phyloP scores from a whole-genome alignment of 768 basidiomycete genomes.

The Suillus decipiens region DNA sequence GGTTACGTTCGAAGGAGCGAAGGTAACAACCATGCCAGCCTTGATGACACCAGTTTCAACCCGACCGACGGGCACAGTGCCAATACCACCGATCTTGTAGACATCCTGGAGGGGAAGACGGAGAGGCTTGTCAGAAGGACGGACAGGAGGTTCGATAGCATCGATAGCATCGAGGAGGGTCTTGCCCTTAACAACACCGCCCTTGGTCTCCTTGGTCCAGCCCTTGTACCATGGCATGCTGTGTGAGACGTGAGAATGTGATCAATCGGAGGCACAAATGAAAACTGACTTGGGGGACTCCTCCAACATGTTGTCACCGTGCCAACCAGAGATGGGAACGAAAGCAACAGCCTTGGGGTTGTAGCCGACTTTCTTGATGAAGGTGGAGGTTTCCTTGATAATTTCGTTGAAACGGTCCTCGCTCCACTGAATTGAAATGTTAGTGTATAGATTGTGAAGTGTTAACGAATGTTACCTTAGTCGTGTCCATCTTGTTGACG shows the following conservation, averaged over 20 bases:
- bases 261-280: not conserved
- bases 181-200: constrained; percentile 93
- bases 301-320: constrained; percentile 99
- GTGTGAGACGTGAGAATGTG: constrained; percentile 22
- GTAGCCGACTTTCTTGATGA: constrained; percentile 99
- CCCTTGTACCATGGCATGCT: constrained; percentile 99
- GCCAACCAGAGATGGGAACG: constrained; percentile 99
- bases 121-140: constrained; percentile 99
- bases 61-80: constrained; percentile 99
- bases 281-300: constrained; percentile 86
- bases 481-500: constrained; percentile 99
- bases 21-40: constrained; percentile 98
- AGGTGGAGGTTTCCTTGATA: constrained; percentile 94
- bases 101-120: constrained; percentile 99
- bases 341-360: constrained; percentile 99
- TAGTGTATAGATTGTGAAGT: not conserved
- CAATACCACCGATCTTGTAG: constrained; percentile 99
- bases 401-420: constrained; percentile 99
- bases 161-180: constrained; percentile 99
- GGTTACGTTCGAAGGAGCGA: constrained; percentile 96
- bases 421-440: constrained; percentile 71
- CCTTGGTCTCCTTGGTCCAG: constrained; percentile 97
- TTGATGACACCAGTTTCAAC: constrained; percentile 99
- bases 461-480: constrained; percentile 61
- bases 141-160: constrained; percentile 95